These are phyloP conservation scores for Geranium rotundifolium DNA, from an alignment of 345 rosid genomes.

Conservation along the genomic window DNA sequence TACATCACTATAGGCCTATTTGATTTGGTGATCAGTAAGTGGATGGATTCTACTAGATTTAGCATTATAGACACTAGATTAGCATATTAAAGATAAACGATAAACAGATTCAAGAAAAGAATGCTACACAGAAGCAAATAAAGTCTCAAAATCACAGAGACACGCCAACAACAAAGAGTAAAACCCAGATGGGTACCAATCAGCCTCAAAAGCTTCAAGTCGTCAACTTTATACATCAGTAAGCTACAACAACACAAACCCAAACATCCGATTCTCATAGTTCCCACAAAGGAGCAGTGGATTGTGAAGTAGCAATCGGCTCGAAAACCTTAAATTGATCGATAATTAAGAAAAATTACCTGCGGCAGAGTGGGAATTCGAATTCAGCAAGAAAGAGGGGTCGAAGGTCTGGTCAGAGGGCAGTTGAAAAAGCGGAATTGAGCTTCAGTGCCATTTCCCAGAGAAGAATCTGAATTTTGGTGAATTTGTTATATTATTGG, in stretches of 20 bases:
- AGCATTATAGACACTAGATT: neutral
- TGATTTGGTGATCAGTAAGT: neutral
- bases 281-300: neutral
- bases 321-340: neutral
- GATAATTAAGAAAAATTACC: neutral
- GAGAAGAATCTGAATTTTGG: neutral
- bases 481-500: too few relatives aligned
- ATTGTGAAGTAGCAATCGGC: neutral
- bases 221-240: neutral
- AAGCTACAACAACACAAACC: neutral
- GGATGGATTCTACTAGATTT: neutral
- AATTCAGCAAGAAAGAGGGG: neutral
- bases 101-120: neutral
- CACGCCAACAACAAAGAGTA: neutral
- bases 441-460: neutral
- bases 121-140: neutral
- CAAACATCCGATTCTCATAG: neutral
- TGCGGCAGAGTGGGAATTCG: neutral
- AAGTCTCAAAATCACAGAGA: neutral
- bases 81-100: neutral
- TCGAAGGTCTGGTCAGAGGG: neutral
- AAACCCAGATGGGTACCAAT: neutral
- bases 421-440: neutral
- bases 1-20: neutral
- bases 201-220: neutral